A percentile compares a stretch with the other conserved stretches of the same genome.
Evolutionary conservation across 768 basidiomycete species (phyloP).

Genomic region (Ramaria rubella): DNA sequence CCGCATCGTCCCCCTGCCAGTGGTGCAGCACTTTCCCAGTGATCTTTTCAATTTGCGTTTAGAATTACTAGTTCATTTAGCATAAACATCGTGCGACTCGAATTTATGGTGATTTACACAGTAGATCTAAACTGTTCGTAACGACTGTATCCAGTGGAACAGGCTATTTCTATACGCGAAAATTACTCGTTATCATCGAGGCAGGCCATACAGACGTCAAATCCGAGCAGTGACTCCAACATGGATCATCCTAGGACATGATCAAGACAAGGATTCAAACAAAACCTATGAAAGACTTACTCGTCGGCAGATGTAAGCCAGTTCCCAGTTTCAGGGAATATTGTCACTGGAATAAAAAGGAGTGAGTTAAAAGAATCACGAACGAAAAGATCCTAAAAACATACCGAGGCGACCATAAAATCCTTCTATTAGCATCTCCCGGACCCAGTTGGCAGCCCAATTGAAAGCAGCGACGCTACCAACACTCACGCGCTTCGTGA

Average conservation of each 20-base stretch:
- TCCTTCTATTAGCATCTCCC: constrained; percentile 51
- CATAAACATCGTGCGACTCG: no score
- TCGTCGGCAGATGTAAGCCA: constrained; percentile 54
- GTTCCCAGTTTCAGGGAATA: constrained; percentile 58
- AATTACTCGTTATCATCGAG: no score
- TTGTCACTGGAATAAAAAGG: constrained; percentile 31
- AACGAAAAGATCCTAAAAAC: constrained; percentile 11
- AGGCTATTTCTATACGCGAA: no score
- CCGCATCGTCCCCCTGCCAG: no score
- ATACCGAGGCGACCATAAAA: constrained; percentile 52
- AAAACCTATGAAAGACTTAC: constrained; percentile 26
- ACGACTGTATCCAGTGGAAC: no score
- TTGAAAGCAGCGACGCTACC: constrained; percentile 19
- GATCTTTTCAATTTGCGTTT: no score
- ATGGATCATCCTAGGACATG: constrained; percentile 40
- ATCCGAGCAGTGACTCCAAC: constrained; percentile 52
- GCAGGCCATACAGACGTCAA: no score
- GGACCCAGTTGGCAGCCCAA: constrained; percentile 34
- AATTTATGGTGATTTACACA: no score
- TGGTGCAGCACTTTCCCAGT: no score
- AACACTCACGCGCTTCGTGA: constrained; percentile 32
- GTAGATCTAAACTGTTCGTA: no score
- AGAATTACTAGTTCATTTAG: no score
- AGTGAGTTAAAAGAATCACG: neutral
- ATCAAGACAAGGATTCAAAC: neutral